Conservation (phyloP, 176 grass and related monocot species). For the Zea luxurians region DNA sequence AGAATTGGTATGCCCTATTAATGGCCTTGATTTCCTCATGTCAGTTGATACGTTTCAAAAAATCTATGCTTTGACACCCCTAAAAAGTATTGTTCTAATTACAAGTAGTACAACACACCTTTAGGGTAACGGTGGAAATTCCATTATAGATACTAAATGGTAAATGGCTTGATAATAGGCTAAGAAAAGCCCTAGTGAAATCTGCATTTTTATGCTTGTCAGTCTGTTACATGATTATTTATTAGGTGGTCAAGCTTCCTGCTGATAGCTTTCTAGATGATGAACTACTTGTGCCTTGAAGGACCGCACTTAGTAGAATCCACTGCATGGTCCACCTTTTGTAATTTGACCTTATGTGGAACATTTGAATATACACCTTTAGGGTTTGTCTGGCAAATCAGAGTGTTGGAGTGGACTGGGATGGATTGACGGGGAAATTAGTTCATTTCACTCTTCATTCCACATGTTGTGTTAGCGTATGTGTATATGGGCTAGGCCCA, state of each 20-base stretch:
- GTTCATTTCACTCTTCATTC: background rate
- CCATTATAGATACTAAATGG: slow-evolving; percentile 13
- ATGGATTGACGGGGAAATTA: background rate
- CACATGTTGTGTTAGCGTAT: background rate
- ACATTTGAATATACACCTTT: background rate
- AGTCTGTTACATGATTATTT: background rate
- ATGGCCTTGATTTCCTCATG: slow-evolving; percentile 3
- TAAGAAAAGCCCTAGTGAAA: slow-evolving; percentile 5
- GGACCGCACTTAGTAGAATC: background rate
- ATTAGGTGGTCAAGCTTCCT: slow-evolving; percentile 9
- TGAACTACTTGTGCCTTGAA: slow-evolving; percentile 2
- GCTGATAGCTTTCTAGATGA: background rate
- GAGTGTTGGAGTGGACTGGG: background rate
- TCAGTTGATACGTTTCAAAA: slow-evolving; percentile 30
- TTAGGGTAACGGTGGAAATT: background rate
- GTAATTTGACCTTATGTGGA: background rate
- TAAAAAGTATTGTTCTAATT: slow-evolving; percentile 2
- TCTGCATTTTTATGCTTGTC: background rate
- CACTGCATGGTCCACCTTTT: background rate
- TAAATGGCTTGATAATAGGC: background rate
- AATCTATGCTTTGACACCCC: background rate
- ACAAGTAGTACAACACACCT: background rate
- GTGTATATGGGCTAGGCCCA: too few species aligned
- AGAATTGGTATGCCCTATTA: slow-evolving; percentile 71
- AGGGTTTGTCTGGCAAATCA: background rate